These are phyloP conservation scores for Brassica rapa DNA, from an alignment of 345 rosid species.

Conservation along the genomic window DNA sequence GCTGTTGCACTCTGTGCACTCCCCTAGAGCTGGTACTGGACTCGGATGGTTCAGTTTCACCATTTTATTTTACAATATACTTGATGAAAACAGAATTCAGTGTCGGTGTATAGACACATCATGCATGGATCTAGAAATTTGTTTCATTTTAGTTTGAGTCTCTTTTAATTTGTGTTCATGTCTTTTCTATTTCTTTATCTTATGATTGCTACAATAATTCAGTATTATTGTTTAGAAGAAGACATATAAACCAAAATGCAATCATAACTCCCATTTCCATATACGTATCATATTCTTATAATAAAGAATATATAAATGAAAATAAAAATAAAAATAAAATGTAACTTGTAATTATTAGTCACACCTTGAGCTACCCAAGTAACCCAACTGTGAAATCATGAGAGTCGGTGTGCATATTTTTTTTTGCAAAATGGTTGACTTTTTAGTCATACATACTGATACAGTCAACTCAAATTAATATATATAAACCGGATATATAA, in stretches of 20 bases:
- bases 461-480: slow-evolving; percentile 21
- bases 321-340: background rate
- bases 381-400: slow-evolving; percentile 25
- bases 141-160: slow-evolving; percentile 6
- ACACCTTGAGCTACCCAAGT: slow-evolving; percentile 36
- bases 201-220: slow-evolving; percentile 58
- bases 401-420: slow-evolving; percentile 30
- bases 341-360: slow-evolving; percentile 26
- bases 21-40: no score
- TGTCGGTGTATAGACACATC: slow-evolving; percentile 19
- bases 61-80: background rate
- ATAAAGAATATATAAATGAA: slow-evolving; percentile 1
- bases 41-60: background rate
- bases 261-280: slow-evolving; percentile 50
- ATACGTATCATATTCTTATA: slow-evolving; percentile 14
- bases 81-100: background rate
- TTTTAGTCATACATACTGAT: slow-evolving; percentile 21
- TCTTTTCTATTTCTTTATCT: slow-evolving; percentile 39
- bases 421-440: slow-evolving; percentile 36
- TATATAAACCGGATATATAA: background rate
- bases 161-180: slow-evolving; percentile 44
- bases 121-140: slow-evolving; percentile 33
- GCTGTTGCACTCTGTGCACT: no score
- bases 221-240: slow-evolving; percentile 54
- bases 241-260: slow-evolving; percentile 72